Evolutionary conservation across 108 stramenopile genomes (phyloP), one percentile per base, ranked within the genome.

Genomic region (Fistulifera pelliculosa): DNA sequence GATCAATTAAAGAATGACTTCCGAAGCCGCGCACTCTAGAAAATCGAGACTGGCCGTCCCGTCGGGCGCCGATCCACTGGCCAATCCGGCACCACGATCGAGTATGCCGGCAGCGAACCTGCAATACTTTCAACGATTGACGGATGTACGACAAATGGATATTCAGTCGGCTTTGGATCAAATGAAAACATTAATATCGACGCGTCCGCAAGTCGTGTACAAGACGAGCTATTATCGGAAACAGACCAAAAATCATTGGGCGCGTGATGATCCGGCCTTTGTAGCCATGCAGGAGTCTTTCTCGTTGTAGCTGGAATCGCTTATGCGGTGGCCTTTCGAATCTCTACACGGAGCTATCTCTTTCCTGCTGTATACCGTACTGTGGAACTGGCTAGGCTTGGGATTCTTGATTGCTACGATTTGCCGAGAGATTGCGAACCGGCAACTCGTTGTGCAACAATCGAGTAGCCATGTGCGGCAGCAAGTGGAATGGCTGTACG

Each of bases 181-280:
- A 77, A 93, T 93, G 91, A 70, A 79, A 44, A 75, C 79, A n/a
- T 69, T 93, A 25, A 53, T 83, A 15, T 67, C 70, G 11, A 77
- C 73, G 16, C 63, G 76, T 43, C 86, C 86, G 2, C 76, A 85
- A 45, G 68, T 75, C 11, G 91, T 89, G 0, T 93, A 93, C 75
- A 93, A 93, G 79, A 93, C 83, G 58, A 63, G 77, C 10, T 93
- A 88, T 40, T 93, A 93, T 64, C 62, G 91, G 55, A 93, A 93
- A 69, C 87, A 93, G 62, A 93, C 90, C 19, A 99, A 97, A 71
- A 96, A 96, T 66, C 96, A 96, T 39, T 99, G 98, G 98, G 96
- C 96, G 18, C 69, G 98, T 13, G 98, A 99, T 56, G 98, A 99
- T 58, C 98, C 98, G 17, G 98, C 95, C 28, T 97, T 99, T 79